Evolutionary conservation across 164 flowering plant genomes (phyloP), one percentile per base, ranked within the genome.

Genomic region (Umbellularia californica): DNA sequence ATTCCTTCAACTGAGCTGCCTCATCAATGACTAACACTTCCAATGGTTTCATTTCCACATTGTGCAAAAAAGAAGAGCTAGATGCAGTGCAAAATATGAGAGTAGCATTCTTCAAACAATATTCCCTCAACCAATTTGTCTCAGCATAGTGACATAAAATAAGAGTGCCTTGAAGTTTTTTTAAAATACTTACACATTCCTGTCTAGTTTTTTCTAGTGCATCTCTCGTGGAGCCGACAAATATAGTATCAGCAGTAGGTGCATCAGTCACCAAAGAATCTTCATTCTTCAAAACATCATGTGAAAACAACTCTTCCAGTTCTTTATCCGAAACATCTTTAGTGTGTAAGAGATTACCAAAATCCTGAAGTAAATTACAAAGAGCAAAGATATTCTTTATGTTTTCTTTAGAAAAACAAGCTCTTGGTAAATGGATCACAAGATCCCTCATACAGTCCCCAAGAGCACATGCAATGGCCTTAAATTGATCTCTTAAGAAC

Each of bases 1-100:
- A 84, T 70, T 89, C 90, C 70, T 85, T 87, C 2, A 89, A 70
- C 68, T 84, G 88, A 14, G 88, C 87, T 17, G 87, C 92, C 83
- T 86, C 90, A 68, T 89, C 90, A 66, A 89, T 80, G 20, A 89
- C 77, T 52, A 84, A 66, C 69, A 86, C 52, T 50, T 79, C 50
- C 24, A 86, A 15, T 0, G 77, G 80, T 69, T n/a, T 12, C 71
- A 69, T 35, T 25, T 22, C 51, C 28, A 25, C 15, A 22, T 33
- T 35, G 23, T 27, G 74, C 28, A 72, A 72, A 7, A 17, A 20
- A n/a, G 27, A 60, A 72, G 67, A 27, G 60, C 23, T 20, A 62
- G 52, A 58, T 23, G 58, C 74, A 10, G 27, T 58, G 50, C 65
- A 60, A 3, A 63, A 33, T 15, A 58, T 20, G 27, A 72, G 65